These are phyloP conservation scores for Cystobasidium onofrii DNA, from an alignment of 768 basidiomycete genomes.

Conservation along the genomic window DNA sequence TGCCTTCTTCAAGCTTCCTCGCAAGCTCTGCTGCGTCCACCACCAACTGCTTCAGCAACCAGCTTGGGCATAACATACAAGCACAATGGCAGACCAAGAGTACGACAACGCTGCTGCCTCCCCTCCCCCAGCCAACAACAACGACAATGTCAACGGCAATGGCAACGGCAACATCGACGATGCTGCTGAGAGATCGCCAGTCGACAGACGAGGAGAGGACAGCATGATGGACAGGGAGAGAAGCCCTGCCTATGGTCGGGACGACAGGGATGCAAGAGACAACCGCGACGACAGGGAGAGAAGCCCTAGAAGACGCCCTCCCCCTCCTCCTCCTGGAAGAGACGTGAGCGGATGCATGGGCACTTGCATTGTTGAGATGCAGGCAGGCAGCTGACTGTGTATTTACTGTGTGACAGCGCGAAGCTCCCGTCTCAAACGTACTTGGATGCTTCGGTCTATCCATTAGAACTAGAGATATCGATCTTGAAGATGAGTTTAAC, in stretches of 20 bases:
- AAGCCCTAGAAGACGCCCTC: constrained; percentile 1
- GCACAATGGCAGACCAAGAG: constrained; percentile 1
- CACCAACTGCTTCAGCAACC: background rate
- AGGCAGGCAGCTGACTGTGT: background rate
- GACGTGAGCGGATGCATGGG: background rate
- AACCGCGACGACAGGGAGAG: background rate
- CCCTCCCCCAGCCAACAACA: background rate
- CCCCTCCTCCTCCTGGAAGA: constrained; percentile 24
- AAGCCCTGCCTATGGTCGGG: background rate
- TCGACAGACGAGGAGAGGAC: background rate
- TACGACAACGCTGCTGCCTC: background rate
- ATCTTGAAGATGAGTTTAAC: constrained; percentile 87
- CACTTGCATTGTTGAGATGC: background rate
- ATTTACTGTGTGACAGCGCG: too few relatives aligned
- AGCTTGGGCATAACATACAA: background rate
- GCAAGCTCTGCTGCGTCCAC: too few relatives aligned
- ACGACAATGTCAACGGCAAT: background rate
- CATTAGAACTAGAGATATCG: constrained; percentile 85
- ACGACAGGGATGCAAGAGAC: background rate
- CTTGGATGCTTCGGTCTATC: constrained; percentile 97
- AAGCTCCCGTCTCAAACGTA: constrained; percentile 17
- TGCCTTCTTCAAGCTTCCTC: background rate
- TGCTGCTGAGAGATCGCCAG: background rate
- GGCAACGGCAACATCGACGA: background rate
- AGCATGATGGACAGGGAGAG: background rate